Conservation (phyloP, 345 rosid species). For the Salix koriyanagi region DNA sequence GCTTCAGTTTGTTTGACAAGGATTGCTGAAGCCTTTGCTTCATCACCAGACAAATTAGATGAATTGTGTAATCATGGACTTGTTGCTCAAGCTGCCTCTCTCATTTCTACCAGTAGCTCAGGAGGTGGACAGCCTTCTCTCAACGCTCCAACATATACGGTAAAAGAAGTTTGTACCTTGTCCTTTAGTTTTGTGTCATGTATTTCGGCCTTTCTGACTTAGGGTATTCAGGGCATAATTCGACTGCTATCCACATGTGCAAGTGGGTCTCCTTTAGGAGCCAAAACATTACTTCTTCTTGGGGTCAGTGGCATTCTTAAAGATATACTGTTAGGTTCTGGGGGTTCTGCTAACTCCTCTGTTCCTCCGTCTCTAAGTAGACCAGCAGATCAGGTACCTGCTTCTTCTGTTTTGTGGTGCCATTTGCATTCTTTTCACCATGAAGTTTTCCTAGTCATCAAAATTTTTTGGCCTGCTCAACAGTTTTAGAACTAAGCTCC, state of each 20-base stretch:
- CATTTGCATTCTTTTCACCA: not conserved
- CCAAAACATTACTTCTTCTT: conserved; percentile 86
- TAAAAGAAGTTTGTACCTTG: conserved; percentile 23
- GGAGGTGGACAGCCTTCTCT: conserved; percentile 97
- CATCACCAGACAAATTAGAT: conserved; percentile 83
- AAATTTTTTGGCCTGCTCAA: not conserved
- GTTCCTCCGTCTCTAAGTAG: conserved; percentile 87
- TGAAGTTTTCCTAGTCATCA: not conserved
- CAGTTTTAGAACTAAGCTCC: not conserved
- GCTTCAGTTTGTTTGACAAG: conserved; percentile 98
- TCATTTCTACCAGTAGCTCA: conserved; percentile 84
- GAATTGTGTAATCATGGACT: conserved; percentile 92
- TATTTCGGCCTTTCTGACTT: conserved; percentile 30
- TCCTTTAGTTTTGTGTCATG: not conserved
- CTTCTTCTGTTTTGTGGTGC: not conserved
- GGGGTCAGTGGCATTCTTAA: conserved; percentile 91
- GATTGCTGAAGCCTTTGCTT: conserved; percentile 95
- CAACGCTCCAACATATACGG: conserved; percentile 87
- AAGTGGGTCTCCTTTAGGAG: conserved; percentile 92
- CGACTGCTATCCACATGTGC: conserved; percentile 97
- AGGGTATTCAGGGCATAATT: conserved; percentile 70
- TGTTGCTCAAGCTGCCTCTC: conserved; percentile 94
- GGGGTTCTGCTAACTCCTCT: conserved; percentile 72
- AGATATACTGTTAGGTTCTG: conserved; percentile 86
- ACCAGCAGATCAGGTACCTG: conserved; percentile 93